These are phyloP conservation scores for Pestalotiopsis sp. DNA, from an alignment of 2,329 filamentous ascomycete species.

Conservation along the genomic window DNA sequence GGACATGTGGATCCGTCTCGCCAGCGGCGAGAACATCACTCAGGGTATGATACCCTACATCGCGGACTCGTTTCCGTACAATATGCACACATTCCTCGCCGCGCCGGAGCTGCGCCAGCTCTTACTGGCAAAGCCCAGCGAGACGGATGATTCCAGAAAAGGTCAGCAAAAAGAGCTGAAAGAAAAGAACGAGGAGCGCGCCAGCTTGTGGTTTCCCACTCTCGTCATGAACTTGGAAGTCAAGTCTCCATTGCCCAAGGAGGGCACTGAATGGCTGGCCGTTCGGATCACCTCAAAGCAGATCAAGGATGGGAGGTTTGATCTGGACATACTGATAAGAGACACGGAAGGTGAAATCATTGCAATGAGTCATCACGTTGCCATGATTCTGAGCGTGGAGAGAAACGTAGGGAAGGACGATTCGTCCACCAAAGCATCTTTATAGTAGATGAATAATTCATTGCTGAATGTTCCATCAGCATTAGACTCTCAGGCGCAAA, in stretches of 20 bases:
- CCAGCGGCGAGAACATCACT: neutral
- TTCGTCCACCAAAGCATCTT: neutral
- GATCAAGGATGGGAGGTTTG: neutral
- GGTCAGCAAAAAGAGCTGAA: slow-evolving; percentile 17
- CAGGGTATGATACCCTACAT: neutral
- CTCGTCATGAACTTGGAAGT: slow-evolving; percentile 75
- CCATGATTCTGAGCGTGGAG: neutral
- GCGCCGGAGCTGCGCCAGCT: neutral
- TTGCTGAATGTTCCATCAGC: too few species aligned
- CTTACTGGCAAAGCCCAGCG: neutral
- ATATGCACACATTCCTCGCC: neutral
- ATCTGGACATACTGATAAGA: neutral
- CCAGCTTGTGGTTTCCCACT: slow-evolving; percentile 73
- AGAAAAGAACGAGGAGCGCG: slow-evolving; percentile 11
- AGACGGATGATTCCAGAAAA: neutral
- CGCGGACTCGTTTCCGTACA: neutral
- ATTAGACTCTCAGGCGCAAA: too few species aligned
- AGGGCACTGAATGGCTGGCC: neutral
- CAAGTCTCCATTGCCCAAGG: slow-evolving; percentile 67
- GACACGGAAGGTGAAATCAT: neutral
- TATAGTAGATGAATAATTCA: neutral
- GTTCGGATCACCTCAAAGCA: neutral
- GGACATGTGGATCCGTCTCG: neutral
- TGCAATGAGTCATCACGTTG: neutral
- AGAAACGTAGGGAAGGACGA: neutral